Evolutionary conservation across 2,329 filamentous ascomycete genomes (phyloP).

Genomic region (Ceratocystis ficicola): DNA sequence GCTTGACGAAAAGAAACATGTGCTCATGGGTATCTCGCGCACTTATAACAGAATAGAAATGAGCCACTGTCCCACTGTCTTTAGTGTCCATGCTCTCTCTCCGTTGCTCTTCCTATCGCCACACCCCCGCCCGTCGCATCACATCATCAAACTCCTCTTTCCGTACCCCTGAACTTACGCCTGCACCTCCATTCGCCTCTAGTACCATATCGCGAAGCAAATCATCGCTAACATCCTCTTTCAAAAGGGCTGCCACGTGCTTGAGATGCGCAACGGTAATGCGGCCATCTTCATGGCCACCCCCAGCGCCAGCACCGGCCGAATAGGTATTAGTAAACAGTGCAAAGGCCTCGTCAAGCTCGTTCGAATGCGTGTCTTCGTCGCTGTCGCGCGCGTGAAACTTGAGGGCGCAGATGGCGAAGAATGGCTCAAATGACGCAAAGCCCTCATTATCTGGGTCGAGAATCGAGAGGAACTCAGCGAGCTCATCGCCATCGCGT

Average conservation of each 20-base stretch:
- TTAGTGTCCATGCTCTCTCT: background rate
- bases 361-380: slow-evolving; percentile 44
- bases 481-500: slow-evolving; percentile 50
- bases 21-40: too few species aligned
- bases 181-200: slow-evolving; percentile 76
- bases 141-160: slow-evolving; percentile 75
- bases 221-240: slow-evolving; percentile 73
- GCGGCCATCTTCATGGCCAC: slow-evolving; percentile 30
- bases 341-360: slow-evolving; percentile 70
- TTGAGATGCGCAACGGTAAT: slow-evolving; percentile 72
- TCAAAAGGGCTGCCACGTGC: slow-evolving; percentile 65
- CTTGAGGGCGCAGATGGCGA: slow-evolving; percentile 80
- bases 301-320: background rate
- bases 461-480: slow-evolving; percentile 64
- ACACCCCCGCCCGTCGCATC: slow-evolving; percentile 73
- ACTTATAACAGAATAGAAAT: too few species aligned
- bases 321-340: slow-evolving; percentile 54
- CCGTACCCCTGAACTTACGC: slow-evolving; percentile 57
- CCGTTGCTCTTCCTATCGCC: slow-evolving; percentile 41
- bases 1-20: too few species aligned
- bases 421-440: slow-evolving; percentile 67
- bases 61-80: background rate
- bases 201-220: slow-evolving; percentile 85
- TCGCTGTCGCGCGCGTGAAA: slow-evolving; percentile 49
- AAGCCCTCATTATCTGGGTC: slow-evolving; percentile 73